Percentiles rank a stretch among this genome's conserved stretches.
phyloP scores from a whole-genome alignment of 192 early-diverging fungal genomes.

The Backusella mclennaniae region DNA sequence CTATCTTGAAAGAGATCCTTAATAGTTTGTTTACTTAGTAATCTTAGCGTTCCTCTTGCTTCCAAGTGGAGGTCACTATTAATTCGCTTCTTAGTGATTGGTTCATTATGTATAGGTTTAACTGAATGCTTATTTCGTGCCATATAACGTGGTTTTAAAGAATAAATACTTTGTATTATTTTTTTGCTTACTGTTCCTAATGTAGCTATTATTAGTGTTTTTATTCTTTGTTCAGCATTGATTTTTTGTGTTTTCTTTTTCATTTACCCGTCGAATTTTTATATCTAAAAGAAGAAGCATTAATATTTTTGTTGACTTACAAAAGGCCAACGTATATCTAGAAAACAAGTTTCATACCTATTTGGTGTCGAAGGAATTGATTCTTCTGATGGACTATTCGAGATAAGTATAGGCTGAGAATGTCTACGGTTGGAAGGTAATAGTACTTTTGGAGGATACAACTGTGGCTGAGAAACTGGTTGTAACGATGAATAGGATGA shows the following conservation, averaged over 20 bases:
- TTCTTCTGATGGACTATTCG: not conserved
- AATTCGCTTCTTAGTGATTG: not conserved
- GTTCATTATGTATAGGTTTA: conserved; percentile 1
- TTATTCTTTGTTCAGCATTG: not conserved
- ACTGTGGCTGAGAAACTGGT: not conserved
- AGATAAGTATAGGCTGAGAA: not conserved
- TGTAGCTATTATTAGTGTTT: not conserved
- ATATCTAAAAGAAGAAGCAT: not conserved
- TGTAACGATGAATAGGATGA: not conserved
- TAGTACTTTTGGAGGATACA: not conserved
- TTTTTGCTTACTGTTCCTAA: not conserved
- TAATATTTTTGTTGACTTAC: not conserved
- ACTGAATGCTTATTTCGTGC: not conserved
- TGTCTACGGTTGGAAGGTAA: not conserved
- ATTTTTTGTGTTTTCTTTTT: not conserved
- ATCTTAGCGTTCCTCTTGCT: not conserved
- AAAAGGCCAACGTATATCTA: not conserved
- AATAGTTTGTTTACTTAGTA: not conserved
- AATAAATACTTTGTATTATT: conserved; percentile 1
- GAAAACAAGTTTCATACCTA: not conserved
- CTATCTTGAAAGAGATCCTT: conserved; percentile 7
- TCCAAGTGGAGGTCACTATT: not conserved
- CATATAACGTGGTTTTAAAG: conserved; percentile 5
- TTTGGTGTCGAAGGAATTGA: not conserved
- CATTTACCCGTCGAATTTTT: not conserved